Base-by-base conservation (phyloP, 176 grass and related monocot species). In the Ananas comosus region DNA sequence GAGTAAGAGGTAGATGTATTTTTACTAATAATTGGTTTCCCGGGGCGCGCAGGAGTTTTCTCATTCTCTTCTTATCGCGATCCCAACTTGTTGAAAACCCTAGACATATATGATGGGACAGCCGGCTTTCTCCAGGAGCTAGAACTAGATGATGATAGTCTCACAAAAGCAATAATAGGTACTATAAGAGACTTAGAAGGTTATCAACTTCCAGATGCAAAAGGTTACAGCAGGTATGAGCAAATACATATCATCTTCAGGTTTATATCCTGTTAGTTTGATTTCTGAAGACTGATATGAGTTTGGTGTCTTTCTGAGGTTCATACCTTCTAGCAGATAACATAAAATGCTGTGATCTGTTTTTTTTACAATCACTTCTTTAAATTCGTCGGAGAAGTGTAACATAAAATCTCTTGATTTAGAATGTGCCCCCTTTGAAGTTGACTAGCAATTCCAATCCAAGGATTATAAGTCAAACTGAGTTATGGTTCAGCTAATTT, bases 11-110 rank as follows among this genome's bases (percentile, higher is more conserved):
- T 33, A 33, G 29, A 4, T 33, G 3, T 33, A 33, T 33, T 17
- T 10, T 13, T 21, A 0, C 16, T n/a, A 58, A 58, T 58, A 81
- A 73, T 73, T 61, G 12, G 16, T 2, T 74, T 75, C 61, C 5
- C n/a, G n/a, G n/a, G n/a, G n/a, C n/a, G 24, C 22, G 58, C 86
- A 99, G 94, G 94, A 51, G 89, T 99, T 18, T 88, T 99, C 72
- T 99, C 94, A 10, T 99, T 93, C 80, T 82, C 90, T 72, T 99
- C 94, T 75, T 99, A 93, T 65, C 87, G 94, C 51, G 94, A 99
- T 78, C 94, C 94, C 51, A 99, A 99, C 76, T 87, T 99, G 48
- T 68, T 99, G 72, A 99, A 99, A 90, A 99, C 94, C 47, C 72
- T 99, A 52, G 89, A 93, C 9, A 65, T 93, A 67, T 99, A 99